These are phyloP conservation scores for Digitaria exilis DNA, from an alignment of 202 grass and related monocot species.

Conservation along the genomic window DNA sequence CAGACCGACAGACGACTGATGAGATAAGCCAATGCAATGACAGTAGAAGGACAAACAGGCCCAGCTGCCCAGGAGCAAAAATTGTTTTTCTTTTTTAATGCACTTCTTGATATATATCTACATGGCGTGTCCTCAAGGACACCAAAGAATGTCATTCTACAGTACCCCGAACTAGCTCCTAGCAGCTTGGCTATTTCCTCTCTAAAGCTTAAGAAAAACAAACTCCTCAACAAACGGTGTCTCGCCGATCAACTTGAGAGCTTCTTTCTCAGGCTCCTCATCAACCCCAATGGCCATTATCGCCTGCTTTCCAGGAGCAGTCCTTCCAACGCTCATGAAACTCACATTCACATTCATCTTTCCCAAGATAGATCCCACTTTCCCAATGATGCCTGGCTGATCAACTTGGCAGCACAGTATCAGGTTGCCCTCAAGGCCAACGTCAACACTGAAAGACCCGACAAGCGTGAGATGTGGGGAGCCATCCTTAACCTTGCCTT, in stretches of 20 bases:
- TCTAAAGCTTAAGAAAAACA: slow-evolving; percentile 79
- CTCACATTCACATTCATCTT: slow-evolving; percentile 72
- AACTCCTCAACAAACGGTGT: slow-evolving; percentile 65
- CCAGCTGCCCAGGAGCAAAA: too few relatives aligned
- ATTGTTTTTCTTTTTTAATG: not conserved
- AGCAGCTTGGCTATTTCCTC: not conserved
- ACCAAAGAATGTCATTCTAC: slow-evolving; percentile 24
- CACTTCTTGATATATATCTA: not conserved
- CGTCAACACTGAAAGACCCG: slow-evolving; percentile 63
- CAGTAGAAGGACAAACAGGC: not conserved
- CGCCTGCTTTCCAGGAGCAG: slow-evolving; percentile 59
- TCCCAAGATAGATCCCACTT: slow-evolving; percentile 66
- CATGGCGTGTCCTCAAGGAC: not conserved
- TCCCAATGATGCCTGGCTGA: slow-evolving; percentile 78
- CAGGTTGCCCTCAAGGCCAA: slow-evolving; percentile 81
- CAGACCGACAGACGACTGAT: not conserved
- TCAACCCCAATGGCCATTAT: slow-evolving; percentile 86
- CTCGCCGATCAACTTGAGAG: slow-evolving; percentile 69
- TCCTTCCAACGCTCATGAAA: slow-evolving; percentile 89
- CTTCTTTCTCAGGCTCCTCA: slow-evolving; percentile 70
- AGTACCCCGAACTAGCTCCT: not conserved
- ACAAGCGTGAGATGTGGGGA: slow-evolving; percentile 63
- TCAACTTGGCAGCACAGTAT: slow-evolving; percentile 75
- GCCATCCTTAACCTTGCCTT: slow-evolving; percentile 74
- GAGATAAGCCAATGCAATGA: not conserved